Evolutionary conservation across 768 basidiomycete species (phyloP).

Genomic region (Trametes elegans): DNA sequence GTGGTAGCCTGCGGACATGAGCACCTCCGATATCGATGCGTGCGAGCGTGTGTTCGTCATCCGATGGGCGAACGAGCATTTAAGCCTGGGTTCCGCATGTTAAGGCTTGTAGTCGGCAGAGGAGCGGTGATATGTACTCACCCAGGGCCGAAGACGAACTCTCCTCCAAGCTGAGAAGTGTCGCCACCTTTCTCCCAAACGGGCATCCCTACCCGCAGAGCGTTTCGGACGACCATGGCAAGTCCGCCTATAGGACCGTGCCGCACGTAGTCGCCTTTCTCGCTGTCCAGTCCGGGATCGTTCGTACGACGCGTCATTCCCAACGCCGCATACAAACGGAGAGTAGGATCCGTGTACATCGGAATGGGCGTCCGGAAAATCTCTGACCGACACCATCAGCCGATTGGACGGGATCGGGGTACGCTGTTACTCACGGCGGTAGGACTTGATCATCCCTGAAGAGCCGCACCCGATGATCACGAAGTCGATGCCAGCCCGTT

Average conservation of each 20-base stretch:
- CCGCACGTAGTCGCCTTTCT: slow-evolving; percentile 57
- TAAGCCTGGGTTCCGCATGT: slow-evolving; percentile 48
- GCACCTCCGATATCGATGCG: slow-evolving; percentile 66
- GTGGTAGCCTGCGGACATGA: slow-evolving; percentile 56
- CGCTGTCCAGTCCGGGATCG: slow-evolving; percentile 41
- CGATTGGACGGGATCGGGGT: neutral
- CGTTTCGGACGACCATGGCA: slow-evolving; percentile 70
- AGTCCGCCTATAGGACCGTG: slow-evolving; percentile 67
- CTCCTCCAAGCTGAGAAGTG: slow-evolving; percentile 79
- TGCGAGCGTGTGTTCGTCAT: slow-evolving; percentile 80
- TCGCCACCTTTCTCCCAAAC: slow-evolving; percentile 81
- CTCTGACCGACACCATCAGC: slow-evolving; percentile 33
- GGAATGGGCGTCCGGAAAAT: slow-evolving; percentile 71
- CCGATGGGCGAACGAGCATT: slow-evolving; percentile 75
- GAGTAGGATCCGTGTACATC: slow-evolving; percentile 77
- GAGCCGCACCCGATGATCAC: slow-evolving; percentile 81
- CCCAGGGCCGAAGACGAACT: slow-evolving; percentile 76
- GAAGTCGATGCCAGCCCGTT: slow-evolving; percentile 51
- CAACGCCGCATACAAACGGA: slow-evolving; percentile 65
- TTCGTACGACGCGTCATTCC: slow-evolving; percentile 64
- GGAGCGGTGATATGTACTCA: slow-evolving; percentile 26
- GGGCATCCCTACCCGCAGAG: slow-evolving; percentile 74
- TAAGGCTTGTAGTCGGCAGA: neutral
- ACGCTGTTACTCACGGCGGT: slow-evolving; percentile 47
- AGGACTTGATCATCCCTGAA: slow-evolving; percentile 71